These are phyloP conservation scores for Rhizophagus prolifer DNA, from an alignment of 192 early-diverging fungal genomes.

Conservation along the genomic window DNA sequence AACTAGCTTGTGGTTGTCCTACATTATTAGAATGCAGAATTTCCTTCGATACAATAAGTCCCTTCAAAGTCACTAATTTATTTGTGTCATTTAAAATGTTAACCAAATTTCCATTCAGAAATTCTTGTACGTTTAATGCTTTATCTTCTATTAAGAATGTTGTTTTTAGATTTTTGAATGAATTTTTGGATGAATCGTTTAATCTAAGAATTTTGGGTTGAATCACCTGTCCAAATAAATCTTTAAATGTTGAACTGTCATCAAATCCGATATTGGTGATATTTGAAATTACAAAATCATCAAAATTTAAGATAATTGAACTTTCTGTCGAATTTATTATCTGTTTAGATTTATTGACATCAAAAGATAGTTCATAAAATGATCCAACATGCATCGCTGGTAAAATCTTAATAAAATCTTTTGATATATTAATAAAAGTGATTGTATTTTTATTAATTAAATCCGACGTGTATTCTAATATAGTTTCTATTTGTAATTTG, in stretches of 20 bases:
- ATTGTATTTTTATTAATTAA: not conserved
- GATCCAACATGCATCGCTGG: not conserved
- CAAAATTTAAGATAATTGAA: not conserved
- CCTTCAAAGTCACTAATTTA: not conserved
- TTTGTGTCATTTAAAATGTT: not conserved
- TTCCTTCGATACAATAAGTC: not conserved
- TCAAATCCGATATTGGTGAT: not conserved
- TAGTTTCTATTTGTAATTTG: not conserved
- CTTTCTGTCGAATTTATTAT: not conserved
- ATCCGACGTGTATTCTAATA: not conserved
- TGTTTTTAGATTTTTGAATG: not conserved
- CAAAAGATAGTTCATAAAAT: not conserved
- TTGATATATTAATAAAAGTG: not conserved
- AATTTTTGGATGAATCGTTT: no score
- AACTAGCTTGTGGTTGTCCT: not conserved
- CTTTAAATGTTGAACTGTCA: not conserved
- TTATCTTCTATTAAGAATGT: not conserved
- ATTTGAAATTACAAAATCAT: not conserved
- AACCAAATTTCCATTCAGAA: not conserved
- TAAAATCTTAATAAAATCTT: not conserved
- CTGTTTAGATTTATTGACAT: not conserved
- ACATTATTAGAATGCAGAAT: not conserved
- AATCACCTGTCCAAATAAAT: not conserved
- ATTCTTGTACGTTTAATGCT: not conserved
- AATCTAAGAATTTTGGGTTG: not conserved